phyloP scores from a whole-genome alignment of 441 rosid species.

The Pelargonium myrrhifolium region DNA sequence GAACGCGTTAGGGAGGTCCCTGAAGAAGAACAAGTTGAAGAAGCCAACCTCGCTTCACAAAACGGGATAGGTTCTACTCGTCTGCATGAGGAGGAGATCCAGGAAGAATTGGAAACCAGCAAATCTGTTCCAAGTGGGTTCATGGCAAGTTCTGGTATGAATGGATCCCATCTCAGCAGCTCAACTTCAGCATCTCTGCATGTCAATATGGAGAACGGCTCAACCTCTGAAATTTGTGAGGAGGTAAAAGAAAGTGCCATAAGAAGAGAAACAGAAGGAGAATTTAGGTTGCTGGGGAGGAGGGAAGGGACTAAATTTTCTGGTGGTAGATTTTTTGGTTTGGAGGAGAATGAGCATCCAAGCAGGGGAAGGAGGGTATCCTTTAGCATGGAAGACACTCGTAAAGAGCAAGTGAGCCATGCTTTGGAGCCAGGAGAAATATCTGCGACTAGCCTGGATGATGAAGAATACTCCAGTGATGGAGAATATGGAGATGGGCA shows the following conservation, averaged over 20 bases:
- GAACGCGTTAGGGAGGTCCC: constrained; percentile 46
- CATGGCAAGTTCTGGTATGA: constrained; percentile 19
- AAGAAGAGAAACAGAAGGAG: constrained; percentile 92
- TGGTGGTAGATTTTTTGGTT: constrained; percentile 62
- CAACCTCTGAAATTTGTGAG: constrained; percentile 37
- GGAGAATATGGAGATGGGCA: constrained; percentile 69
- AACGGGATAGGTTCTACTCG: constrained; percentile 24
- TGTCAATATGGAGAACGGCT: constrained; percentile 35
- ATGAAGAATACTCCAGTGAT: constrained; percentile 66
- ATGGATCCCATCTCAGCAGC: constrained; percentile 27
- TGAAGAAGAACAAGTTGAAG: constrained; percentile 37
- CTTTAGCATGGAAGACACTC: constrained; percentile 68
- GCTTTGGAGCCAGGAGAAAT: constrained; percentile 56
- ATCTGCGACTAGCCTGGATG: constrained; percentile 52
- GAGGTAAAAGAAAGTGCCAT: constrained; percentile 83
- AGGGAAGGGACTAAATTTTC: constrained; percentile 59
- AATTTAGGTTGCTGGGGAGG: constrained; percentile 77
- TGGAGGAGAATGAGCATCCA: constrained; percentile 71
- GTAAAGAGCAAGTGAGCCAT: constrained; percentile 36
- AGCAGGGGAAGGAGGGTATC: constrained; percentile 85
- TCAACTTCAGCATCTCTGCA: constrained; percentile 24
- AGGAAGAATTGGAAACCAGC: constrained; percentile 48
- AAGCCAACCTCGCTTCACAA: constrained; percentile 18
- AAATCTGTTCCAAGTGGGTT: constrained; percentile 17
- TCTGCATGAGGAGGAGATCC: constrained; percentile 45